Conservation (phyloP, 129 eudicot genomes). For the Centella asiatica region DNA sequence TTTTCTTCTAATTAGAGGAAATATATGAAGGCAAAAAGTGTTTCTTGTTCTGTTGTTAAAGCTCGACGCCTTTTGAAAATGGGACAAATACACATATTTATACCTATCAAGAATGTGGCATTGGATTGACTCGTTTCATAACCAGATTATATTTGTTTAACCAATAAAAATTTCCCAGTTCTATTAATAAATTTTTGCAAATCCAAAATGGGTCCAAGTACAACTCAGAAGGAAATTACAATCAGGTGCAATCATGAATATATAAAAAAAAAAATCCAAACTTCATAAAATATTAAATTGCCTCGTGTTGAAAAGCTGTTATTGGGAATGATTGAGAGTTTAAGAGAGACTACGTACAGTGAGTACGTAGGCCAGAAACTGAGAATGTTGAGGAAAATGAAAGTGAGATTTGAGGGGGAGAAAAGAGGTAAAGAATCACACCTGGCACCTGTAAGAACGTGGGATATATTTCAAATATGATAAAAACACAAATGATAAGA, state of each 20-base stretch:
- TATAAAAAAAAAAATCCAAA: background rate
- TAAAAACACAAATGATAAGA: background rate
- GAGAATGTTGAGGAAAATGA: background rate
- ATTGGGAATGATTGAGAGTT: background rate
- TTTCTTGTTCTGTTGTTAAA: slow-evolving; percentile 5
- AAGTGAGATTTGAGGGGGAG: slow-evolving; percentile 1
- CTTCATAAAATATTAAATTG: slow-evolving; percentile 1
- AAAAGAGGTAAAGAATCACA: slow-evolving; percentile 7
- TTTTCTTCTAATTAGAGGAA: slow-evolving; percentile 10
- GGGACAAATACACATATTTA: slow-evolving; percentile 27
- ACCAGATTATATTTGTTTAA: background rate
- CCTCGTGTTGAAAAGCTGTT: background rate
- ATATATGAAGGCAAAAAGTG: background rate
- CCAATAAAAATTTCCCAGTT: background rate
- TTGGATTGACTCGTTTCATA: slow-evolving; percentile 8
- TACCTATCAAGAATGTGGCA: slow-evolving; percentile 19
- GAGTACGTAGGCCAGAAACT: background rate
- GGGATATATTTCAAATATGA: background rate
- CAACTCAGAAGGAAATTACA: slow-evolving; percentile 17
- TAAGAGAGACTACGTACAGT: no score
- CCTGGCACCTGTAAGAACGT: slow-evolving; percentile 16
- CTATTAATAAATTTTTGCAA: background rate
- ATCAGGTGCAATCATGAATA: background rate
- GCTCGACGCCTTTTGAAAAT: slow-evolving; percentile 1
- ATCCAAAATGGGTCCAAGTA: background rate